phyloP scores from a whole-genome alignment of 768 basidiomycete species.

The Infundibulicybe gibba region DNA sequence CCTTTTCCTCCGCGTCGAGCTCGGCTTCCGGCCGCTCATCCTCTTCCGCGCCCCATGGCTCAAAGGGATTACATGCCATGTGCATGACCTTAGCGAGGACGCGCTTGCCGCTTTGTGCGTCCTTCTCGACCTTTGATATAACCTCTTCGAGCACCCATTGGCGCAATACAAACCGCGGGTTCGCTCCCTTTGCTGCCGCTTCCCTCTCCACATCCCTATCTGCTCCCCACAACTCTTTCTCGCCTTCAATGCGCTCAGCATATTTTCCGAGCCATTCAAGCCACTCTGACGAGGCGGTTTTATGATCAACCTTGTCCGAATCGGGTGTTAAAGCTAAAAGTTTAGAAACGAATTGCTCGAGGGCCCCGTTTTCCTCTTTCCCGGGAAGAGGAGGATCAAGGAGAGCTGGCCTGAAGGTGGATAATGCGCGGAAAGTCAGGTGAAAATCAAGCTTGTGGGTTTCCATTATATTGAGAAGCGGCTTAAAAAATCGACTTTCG shows the following conservation, averaged over 20 bases:
- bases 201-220: slow-evolving; percentile 45
- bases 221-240: slow-evolving; percentile 42
- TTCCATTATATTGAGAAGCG: slow-evolving; percentile 74
- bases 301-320: slow-evolving; percentile 37
- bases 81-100: slow-evolving; percentile 79
- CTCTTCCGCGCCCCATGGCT: slow-evolving; percentile 81
- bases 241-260: slow-evolving; percentile 51
- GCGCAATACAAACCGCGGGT: slow-evolving; percentile 89
- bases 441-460: slow-evolving; percentile 83
- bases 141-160: slow-evolving; percentile 98
- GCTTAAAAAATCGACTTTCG: slow-evolving; percentile 54
- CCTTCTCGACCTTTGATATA: slow-evolving; percentile 70
- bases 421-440: slow-evolving; percentile 73
- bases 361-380: slow-evolving; percentile 7
- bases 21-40: slow-evolving; percentile 37
- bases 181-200: slow-evolving; percentile 52
- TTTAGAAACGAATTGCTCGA: slow-evolving; percentile 39
- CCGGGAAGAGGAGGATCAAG: slow-evolving; percentile 7
- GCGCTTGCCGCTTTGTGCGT: slow-evolving; percentile 57
- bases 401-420: slow-evolving; percentile 51
- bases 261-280: slow-evolving; percentile 63
- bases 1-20: slow-evolving; percentile 54
- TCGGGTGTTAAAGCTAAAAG: slow-evolving; percentile 48
- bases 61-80: slow-evolving; percentile 88
- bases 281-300: slow-evolving; percentile 49